Base-by-base conservation (phyloP, 2,329 filamentous ascomycete genomes). In the Trichoderma sp. region DNA sequence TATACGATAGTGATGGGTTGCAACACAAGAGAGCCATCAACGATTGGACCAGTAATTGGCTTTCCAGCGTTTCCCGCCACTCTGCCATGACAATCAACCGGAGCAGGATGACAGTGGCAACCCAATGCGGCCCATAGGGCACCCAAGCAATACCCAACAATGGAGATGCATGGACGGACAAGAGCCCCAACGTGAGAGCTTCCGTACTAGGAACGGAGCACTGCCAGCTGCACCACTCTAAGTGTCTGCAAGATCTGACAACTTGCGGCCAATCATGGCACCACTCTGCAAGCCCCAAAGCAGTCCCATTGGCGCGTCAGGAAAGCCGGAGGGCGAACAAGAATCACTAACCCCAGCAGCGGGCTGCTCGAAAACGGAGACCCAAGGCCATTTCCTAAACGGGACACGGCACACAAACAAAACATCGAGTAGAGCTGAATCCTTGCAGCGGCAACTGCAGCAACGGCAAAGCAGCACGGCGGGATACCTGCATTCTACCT, bases 101-200 rank as follows among this genome's bases (percentile, higher is more conserved):
- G 41, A 38, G 33, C 0, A 29, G 33, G 29, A 53, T 24, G 60
- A 65, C 29, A 65, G 21, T 65, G 2, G 60, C 60, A 56, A 62
- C 60, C 71, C 60, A 73, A 65, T 38, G 60, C 63, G 71, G 71
- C 41, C 71, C 69, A 65, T 73, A 35, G 33, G 27, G 31, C n/a
- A 33, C 71, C 71, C 60, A 73, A 72, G 29, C n/a, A 72, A 65
- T 65, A 73, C 71, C 71, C 60, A 73, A 73, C 71, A 56, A 73
- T 65, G 71, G 71, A 41, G 59, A 73, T 72, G 60, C 56, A 41
- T 45, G 33, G 33, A 16, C 24, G 16, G 16, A 59, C 8, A 71
- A 24, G 33, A 71, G 31, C 45, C 60, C 9, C 31, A 38, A 56
- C 60, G 27, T 53, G 60, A 65, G 60, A 73, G 71, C 71, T 65